Evolutionary conservation across 192 early-diverging fungal species (phyloP).

Genomic region (Entophlyctis luteolus): DNA sequence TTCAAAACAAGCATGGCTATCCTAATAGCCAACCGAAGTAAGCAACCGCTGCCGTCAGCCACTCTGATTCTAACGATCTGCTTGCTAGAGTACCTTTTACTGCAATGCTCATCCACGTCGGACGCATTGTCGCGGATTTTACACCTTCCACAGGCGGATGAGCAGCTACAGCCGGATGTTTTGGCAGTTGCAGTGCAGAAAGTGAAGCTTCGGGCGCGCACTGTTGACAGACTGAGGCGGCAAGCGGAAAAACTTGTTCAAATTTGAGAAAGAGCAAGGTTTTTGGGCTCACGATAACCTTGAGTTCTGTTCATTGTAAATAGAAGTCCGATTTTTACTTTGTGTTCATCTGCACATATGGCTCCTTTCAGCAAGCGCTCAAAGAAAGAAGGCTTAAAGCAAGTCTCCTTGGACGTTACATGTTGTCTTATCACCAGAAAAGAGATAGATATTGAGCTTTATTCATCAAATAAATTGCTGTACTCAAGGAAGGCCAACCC

Average conservation of each 20-base stretch:
- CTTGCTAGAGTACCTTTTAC: conserved; percentile 60
- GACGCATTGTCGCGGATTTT: conserved; percentile 74
- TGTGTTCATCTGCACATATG: too few relatives aligned
- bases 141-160: conserved; percentile 66
- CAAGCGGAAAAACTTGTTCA: conserved; percentile 12
- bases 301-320: too few relatives aligned
- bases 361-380: too few relatives aligned
- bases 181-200: neutral
- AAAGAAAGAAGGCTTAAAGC: too few relatives aligned
- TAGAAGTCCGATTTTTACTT: too few relatives aligned
- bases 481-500: neutral
- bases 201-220: conserved; percentile 1
- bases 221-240: neutral
- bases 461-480: neutral
- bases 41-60: neutral
- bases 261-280: too few relatives aligned
- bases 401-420: too few relatives aligned
- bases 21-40: conserved; percentile 49
- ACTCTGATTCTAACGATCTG: neutral
- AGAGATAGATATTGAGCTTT: too few relatives aligned
- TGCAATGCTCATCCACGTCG: conserved; percentile 69
- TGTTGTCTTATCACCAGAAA: too few relatives aligned
- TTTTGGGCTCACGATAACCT: too few relatives aligned
- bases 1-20: conserved; percentile 81
- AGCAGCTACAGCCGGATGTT: neutral